Base-by-base conservation (phyloP, 805 yeast species). In the Kazachstania kunashirensis region DNA sequence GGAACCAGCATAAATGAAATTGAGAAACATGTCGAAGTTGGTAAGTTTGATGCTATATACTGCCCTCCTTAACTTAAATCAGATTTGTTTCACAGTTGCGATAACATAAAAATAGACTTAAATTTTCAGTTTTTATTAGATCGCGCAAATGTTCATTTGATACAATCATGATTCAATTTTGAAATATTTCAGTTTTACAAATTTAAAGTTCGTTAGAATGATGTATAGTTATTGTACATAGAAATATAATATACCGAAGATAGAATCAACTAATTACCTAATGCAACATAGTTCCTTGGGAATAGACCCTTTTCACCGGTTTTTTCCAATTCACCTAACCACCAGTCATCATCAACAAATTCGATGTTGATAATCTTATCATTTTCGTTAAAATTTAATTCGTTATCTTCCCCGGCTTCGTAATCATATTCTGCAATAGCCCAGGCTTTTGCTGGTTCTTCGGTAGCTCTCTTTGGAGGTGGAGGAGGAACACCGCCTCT, bases 321-420 rank as follows among this genome's bases (percentile, higher is more conserved):
- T 12, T 34, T 40, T 40, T 61, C 69, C 48, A 79, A 69, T 43
- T 74, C 77, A 35, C 98, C 98, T 37, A 81, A 68, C 97, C 97
- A 92, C 98, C 98, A 92, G 56, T 84, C 95, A 31, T 84, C 95
- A 50, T 86, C 95, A 13, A 84, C 81, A 58, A 84, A 82, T 49
- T 86, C 94, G 44, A 92, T 81, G 41, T 85, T 82, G 14, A 75
- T 66, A 44, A 92, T 85, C 41, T 68, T 52, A 48, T 85, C 97
- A 36, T 89, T 94, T 55, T 84, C 95, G 17, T 66, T 71, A 59
- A 92, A 92, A 2, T 76, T 71, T 41, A 92, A 68, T 63, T 92
- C 98, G 53, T 88, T 92, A 45, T 81, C 95, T 62, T 92, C 98
- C 19, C 79, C 79, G 23, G 94, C 95, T 34, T 81, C 95, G 57